Conservation (phyloP, 1,139 yeast species). For the Blastobotrys indianensis region DNA sequence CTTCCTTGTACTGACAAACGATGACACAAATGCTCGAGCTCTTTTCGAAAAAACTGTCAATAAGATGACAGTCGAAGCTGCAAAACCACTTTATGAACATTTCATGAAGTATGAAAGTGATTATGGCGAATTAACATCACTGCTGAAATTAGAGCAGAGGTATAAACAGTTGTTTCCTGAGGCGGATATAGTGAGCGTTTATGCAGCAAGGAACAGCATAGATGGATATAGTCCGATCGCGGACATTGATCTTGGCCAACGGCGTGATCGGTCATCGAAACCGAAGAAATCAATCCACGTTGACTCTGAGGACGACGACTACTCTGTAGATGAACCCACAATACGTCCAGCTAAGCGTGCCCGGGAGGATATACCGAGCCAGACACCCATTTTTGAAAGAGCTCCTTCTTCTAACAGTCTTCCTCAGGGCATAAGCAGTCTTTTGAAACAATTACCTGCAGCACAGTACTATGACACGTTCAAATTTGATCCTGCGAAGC, state of each 20-base stretch:
- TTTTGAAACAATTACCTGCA: slow-evolving; percentile 31
- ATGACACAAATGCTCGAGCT: slow-evolving; percentile 76
- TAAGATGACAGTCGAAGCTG: slow-evolving; percentile 35
- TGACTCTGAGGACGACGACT: background rate
- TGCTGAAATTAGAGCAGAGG: slow-evolving; percentile 59
- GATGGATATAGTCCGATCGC: slow-evolving; percentile 42
- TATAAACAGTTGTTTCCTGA: slow-evolving; percentile 63
- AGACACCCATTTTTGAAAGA: slow-evolving; percentile 8
- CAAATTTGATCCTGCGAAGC: slow-evolving; percentile 24
- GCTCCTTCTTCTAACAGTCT: slow-evolving; percentile 14
- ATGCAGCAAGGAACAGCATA: slow-evolving; percentile 39
- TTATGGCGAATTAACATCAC: slow-evolving; percentile 62
- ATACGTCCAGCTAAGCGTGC: slow-evolving; percentile 12
- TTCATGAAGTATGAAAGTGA: slow-evolving; percentile 50
- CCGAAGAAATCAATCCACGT: background rate
- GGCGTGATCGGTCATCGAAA: background rate
- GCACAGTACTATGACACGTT: slow-evolving; percentile 27
- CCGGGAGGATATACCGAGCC: slow-evolving; percentile 12
- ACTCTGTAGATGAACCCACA: slow-evolving; percentile 14
- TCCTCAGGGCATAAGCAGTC: slow-evolving; percentile 23
- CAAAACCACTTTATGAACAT: slow-evolving; percentile 42
- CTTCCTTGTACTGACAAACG: slow-evolving; percentile 65
- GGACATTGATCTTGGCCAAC: slow-evolving; percentile 36
- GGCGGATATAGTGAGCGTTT: slow-evolving; percentile 23
- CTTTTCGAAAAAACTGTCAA: slow-evolving; percentile 64